A percentile compares a stretch with the other conserved stretches of the same genome.
These are phyloP conservation scores for Cystobasidium sp. DNA, from an alignment of 1,284 basidiomycete genomes.

Conservation along the genomic window DNA sequence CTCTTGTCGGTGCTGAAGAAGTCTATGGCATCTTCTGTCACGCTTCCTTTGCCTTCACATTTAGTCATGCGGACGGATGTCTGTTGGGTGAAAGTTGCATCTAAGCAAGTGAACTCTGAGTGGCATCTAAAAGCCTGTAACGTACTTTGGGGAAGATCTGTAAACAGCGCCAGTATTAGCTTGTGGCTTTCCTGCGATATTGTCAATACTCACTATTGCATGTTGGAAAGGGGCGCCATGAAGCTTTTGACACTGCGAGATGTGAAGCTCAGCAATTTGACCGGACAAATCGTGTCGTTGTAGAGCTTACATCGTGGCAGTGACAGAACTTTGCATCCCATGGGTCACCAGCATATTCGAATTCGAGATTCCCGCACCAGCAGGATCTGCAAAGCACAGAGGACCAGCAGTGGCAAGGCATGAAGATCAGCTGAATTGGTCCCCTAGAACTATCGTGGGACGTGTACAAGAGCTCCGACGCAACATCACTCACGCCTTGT, in stretches of 20 bases:
- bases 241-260: constrained; percentile 32
- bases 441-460: neutral
- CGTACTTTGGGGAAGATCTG: constrained; percentile 44
- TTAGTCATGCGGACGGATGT: constrained; percentile 44
- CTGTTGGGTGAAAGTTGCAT: neutral
- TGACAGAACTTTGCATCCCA: constrained; percentile 42
- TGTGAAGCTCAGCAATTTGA: neutral
- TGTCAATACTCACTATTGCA: constrained; percentile 31
- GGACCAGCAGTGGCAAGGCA: neutral
- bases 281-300: neutral
- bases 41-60: constrained; percentile 25
- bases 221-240: constrained; percentile 45
- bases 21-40: constrained; percentile 6
- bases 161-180: neutral
- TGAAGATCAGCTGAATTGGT: neutral
- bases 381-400: constrained; percentile 12
- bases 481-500: constrained; percentile 21
- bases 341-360: constrained; percentile 41
- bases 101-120: neutral
- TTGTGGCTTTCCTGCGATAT: neutral
- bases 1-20: constrained; percentile 41
- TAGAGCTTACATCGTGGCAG: constrained; percentile 39
- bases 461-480: neutral
- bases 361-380: constrained; percentile 41
- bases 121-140: neutral